phyloP scores from a whole-genome alignment of 2,329 filamentous ascomycete genomes.

The Stachybotrys echinatus region DNA sequence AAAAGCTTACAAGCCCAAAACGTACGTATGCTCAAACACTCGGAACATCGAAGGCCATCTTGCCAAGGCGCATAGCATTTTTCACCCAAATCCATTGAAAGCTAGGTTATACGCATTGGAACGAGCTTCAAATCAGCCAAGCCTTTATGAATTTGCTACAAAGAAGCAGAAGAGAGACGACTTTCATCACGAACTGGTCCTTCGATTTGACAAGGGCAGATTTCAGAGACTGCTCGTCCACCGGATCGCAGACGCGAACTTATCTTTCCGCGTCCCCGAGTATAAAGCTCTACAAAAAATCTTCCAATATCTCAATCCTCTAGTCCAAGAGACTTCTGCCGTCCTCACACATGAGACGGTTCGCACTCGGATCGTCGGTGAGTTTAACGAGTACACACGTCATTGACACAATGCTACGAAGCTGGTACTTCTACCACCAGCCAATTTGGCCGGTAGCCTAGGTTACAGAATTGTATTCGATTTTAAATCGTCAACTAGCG shows the following conservation, averaged over 20 bases:
- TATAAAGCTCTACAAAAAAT: not conserved
- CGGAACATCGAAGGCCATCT: not conserved
- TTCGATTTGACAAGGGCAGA: not conserved
- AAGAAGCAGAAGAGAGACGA: not conserved
- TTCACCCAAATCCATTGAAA: not conserved
- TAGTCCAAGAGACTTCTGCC: not conserved
- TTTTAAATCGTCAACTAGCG: constrained; percentile 1
- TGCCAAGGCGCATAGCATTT: not conserved
- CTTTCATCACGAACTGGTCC: not conserved
- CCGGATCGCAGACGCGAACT: not conserved
- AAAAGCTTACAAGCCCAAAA: not conserved
- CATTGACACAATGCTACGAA: not conserved
- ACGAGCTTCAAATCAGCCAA: not conserved
- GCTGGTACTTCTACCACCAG: constrained; percentile 4
- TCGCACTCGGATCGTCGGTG: not conserved
- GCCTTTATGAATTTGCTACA: not conserved
- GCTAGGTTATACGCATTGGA: not conserved
- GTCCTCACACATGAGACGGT: not conserved
- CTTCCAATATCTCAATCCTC: not conserved
- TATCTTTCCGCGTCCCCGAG: not conserved
- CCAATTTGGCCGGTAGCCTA: constrained; percentile 1
- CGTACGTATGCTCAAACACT: not conserved
- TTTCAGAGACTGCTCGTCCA: not conserved
- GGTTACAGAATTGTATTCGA: constrained; percentile 1
- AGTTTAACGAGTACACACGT: not conserved